Conservation (phyloP, 2,329 filamentous ascomycete genomes). For the Teratosphaeria destructans region DNA sequence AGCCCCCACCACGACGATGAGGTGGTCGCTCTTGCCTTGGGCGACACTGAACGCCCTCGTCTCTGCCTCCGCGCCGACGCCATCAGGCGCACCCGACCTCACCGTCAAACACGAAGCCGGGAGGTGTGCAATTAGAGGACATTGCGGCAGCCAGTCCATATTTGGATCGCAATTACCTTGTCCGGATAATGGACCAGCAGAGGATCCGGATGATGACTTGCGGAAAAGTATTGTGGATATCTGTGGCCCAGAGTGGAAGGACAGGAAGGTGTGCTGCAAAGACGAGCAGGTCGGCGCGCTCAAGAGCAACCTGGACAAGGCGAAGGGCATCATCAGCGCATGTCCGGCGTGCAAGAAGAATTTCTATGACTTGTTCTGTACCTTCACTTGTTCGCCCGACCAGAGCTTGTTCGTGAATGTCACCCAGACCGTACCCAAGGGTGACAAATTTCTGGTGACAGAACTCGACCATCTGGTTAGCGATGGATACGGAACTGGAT, state of each 20-base stretch:
- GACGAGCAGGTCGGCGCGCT: slow-evolving; percentile 72
- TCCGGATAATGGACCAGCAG: slow-evolving; percentile 76
- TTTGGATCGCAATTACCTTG: slow-evolving; percentile 88
- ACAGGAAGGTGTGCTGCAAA: slow-evolving; percentile 75
- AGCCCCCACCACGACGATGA: slow-evolving; percentile 2
- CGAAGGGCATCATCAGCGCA: slow-evolving; percentile 78
- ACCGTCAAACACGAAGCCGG: slow-evolving; percentile 60
- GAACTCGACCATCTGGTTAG: slow-evolving; percentile 86
- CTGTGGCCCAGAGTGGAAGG: slow-evolving; percentile 78
- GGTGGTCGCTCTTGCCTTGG: slow-evolving; percentile 1
- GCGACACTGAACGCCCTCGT: not conserved
- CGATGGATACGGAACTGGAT: slow-evolving; percentile 70
- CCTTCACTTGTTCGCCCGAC: slow-evolving; percentile 94
- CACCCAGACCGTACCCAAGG: slow-evolving; percentile 57
- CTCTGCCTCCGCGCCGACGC: not conserved
- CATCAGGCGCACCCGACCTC: slow-evolving; percentile 6
- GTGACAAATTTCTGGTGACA: slow-evolving; percentile 59
- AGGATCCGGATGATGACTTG: slow-evolving; percentile 59
- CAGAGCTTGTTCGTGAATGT: slow-evolving; percentile 94
- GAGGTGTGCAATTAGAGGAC: slow-evolving; percentile 79
- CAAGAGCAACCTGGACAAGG: slow-evolving; percentile 73
- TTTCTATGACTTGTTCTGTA: slow-evolving; percentile 97
- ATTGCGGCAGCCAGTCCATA: slow-evolving; percentile 82
- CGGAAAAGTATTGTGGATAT: slow-evolving; percentile 71
- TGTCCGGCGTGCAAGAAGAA: slow-evolving; percentile 97